phyloP scores from a whole-genome alignment of 192 early-diverging fungal genomes.

The Neocallimastix lanati region DNA sequence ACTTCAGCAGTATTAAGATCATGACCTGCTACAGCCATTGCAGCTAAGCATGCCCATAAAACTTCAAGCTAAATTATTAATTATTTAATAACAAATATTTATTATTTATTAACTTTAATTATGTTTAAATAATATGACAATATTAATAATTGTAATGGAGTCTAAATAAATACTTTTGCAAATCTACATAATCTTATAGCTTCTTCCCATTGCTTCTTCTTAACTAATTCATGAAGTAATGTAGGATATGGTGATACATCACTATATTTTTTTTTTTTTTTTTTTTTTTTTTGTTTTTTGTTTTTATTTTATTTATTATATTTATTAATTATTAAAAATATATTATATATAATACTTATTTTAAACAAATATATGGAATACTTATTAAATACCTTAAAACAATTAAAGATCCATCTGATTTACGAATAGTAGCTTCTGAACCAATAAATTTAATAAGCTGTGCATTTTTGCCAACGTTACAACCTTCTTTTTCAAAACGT shows the following conservation, averaged over 20 bases:
- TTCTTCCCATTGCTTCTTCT: slow-evolving; percentile 42
- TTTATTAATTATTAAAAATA: neutral
- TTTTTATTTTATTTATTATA: neutral
- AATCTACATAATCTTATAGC: slow-evolving; percentile 30
- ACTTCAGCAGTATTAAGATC: slow-evolving; percentile 43
- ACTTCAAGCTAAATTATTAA: slow-evolving; percentile 15
- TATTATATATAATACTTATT: too few relatives aligned
- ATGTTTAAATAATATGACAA: too few relatives aligned
- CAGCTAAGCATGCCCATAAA: slow-evolving; percentile 37
- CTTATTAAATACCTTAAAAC: slow-evolving; percentile 9
- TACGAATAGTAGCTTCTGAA: slow-evolving; percentile 27
- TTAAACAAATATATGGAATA: neutral
- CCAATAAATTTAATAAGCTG: slow-evolving; percentile 25
- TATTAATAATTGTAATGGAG: too few relatives aligned
- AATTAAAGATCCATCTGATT: slow-evolving; percentile 29
- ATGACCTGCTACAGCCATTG: slow-evolving; percentile 28
- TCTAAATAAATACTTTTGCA: slow-evolving; percentile 14
- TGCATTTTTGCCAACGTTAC: slow-evolving; percentile 28
- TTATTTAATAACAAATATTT: neutral
- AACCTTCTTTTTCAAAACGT: slow-evolving; percentile 27
- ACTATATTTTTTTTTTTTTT: too few relatives aligned
- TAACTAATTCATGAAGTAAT: slow-evolving; percentile 27
- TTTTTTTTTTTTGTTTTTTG: too few relatives aligned
- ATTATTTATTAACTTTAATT: too few relatives aligned
- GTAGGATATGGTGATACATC: slow-evolving; percentile 27